These are phyloP conservation scores for Stemphylium vesicarium DNA, from an alignment of 2,329 filamentous ascomycete species.

Conservation along the genomic window DNA sequence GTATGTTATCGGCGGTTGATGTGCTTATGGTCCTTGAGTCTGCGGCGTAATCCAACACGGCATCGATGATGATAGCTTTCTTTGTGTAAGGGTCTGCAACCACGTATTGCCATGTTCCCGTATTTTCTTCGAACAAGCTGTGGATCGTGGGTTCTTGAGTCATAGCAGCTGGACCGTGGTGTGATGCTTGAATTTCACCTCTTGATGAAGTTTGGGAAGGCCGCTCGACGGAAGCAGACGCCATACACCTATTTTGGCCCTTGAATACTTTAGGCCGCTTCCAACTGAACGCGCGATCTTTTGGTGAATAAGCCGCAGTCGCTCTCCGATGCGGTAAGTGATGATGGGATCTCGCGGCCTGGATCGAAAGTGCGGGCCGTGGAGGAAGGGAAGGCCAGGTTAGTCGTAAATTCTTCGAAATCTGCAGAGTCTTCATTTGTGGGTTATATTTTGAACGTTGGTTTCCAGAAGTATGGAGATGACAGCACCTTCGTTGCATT, in stretches of 20 bases:
- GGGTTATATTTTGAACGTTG: background rate
- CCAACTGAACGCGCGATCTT: too few species aligned
- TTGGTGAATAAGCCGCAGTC: too few species aligned
- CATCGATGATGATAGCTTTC: slow-evolving; percentile 65
- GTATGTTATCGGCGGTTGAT: slow-evolving; percentile 58
- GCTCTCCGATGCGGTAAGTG: too few species aligned
- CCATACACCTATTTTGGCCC: background rate
- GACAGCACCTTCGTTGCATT: background rate
- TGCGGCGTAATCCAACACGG: slow-evolving; percentile 65
- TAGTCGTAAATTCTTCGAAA: background rate
- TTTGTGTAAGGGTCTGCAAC: slow-evolving; percentile 61
- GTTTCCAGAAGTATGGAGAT: background rate
- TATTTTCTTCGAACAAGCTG: slow-evolving; percentile 47
- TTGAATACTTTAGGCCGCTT: background rate
- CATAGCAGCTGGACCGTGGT: background rate
- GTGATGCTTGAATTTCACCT: background rate
- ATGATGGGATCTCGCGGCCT: background rate
- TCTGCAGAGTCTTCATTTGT: background rate
- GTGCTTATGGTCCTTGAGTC: slow-evolving; percentile 56
- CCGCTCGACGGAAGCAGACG: background rate
- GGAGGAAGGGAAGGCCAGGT: background rate
- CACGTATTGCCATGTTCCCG: slow-evolving; percentile 67
- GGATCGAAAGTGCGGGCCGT: background rate
- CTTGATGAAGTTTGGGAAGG: background rate
- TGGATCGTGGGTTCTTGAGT: slow-evolving; percentile 22